A percentile compares a stretch with the other conserved stretches of the same genome.
Evolutionary conservation across 306 rosid species (phyloP).

Genomic region (Rosa persica): DNA sequence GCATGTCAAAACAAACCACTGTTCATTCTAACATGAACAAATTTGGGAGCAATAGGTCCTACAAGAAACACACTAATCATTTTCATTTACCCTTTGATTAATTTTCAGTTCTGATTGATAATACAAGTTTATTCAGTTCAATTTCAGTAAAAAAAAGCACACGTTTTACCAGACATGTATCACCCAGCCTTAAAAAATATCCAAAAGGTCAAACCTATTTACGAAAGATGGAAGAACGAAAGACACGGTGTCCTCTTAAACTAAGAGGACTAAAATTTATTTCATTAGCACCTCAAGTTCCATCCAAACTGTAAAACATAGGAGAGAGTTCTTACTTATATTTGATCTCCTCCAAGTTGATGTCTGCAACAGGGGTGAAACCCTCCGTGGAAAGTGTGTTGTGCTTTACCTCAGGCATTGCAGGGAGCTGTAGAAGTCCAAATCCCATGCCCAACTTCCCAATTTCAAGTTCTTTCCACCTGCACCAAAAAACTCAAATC

Average conservation of each 20-base stretch:
- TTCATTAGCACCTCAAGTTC: neutral
- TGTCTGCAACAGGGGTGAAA: slow-evolving; percentile 65
- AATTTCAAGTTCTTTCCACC: slow-evolving; percentile 95
- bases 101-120: neutral
- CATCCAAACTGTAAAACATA: neutral
- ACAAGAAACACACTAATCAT: neutral
- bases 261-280: neutral
- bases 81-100: neutral
- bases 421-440: slow-evolving; percentile 87
- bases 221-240: neutral
- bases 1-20: neutral
- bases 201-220: neutral
- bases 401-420: slow-evolving; percentile 74
- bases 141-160: neutral
- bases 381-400: slow-evolving; percentile 73
- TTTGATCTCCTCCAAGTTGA: slow-evolving; percentile 73
- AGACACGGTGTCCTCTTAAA: neutral
- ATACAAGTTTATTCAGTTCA: neutral
- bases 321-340: slow-evolving; percentile 55
- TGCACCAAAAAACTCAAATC: slow-evolving; percentile 16
- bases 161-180: neutral
- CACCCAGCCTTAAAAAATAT: neutral
- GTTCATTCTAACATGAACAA: neutral
- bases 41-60: neutral
- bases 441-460: slow-evolving; percentile 88